These are phyloP conservation scores for Oldenlandia corymbosa DNA, from an alignment of 257 asterid species.

Conservation along the genomic window DNA sequence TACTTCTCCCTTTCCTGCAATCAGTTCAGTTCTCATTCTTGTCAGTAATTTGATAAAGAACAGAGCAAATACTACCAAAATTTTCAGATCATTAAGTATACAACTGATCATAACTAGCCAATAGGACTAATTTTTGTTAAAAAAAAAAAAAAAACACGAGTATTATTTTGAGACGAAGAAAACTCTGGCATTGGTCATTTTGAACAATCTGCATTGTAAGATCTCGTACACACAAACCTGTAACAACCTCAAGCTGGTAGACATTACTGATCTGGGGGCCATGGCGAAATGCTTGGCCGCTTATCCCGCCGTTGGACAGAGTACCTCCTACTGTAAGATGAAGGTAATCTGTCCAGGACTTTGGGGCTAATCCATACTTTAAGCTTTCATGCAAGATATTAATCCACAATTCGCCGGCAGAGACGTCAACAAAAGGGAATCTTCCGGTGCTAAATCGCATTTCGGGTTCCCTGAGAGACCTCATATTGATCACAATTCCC, in stretches of 20 bases:
- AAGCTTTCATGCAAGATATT: constrained; percentile 59
- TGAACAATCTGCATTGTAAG: neutral
- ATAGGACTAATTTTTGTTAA: too few species aligned
- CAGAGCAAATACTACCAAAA: too few species aligned
- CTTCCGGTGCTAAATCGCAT: constrained; percentile 47
- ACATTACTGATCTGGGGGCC: constrained; percentile 97
- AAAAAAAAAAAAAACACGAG: too few species aligned
- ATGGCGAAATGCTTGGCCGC: constrained; percentile 88
- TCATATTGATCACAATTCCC: constrained; percentile 78
- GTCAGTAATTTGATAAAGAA: too few species aligned
- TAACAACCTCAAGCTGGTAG: constrained; percentile 76
- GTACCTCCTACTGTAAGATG: constrained; percentile 93
- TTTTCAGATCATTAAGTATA: too few species aligned
- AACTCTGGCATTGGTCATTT: too few species aligned
- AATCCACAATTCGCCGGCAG: constrained; percentile 89
- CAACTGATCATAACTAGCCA: too few species aligned
- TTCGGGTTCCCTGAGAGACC: constrained; percentile 39
- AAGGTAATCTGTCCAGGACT: constrained; percentile 89
- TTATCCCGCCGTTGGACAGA: constrained; percentile 82
- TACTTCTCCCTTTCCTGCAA: constrained; percentile 85
- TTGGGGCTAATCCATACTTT: constrained; percentile 69
- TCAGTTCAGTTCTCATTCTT: constrained; percentile 9
- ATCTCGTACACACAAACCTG: constrained; percentile 50
- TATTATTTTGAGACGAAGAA: too few species aligned
- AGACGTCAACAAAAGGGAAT: constrained; percentile 57